phyloP scores from a whole-genome alignment of 805 yeast species.

The Nakazawaea ernobii region DNA sequence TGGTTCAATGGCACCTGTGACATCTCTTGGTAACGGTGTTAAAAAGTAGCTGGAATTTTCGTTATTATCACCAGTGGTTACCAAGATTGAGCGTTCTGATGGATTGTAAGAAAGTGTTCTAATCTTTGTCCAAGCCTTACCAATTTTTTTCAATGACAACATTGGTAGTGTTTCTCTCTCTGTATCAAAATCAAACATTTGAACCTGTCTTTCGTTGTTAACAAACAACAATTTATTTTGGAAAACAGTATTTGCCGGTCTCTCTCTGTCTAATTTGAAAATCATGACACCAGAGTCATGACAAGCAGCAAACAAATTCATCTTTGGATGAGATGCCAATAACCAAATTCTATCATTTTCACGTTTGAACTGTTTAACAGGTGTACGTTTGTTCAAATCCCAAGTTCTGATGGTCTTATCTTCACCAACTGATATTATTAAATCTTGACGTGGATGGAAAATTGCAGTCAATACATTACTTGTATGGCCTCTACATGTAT shows the following conservation, averaged over 20 bases:
- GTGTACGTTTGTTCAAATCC: conserved; percentile 92
- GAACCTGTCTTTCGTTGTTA: conserved; percentile 82
- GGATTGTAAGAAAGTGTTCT: conserved; percentile 87
- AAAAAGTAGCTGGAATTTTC: conserved; percentile 67
- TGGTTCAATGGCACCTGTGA: conserved; percentile 92
- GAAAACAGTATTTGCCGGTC: conserved; percentile 79
- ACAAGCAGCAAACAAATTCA: conserved; percentile 92
- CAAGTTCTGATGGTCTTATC: conserved; percentile 95
- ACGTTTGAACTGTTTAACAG: conserved; percentile 89
- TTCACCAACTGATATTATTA: conserved; percentile 89
- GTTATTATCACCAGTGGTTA: conserved; percentile 64
- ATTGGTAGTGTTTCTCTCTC: conserved; percentile 69
- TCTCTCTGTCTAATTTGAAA: conserved; percentile 93
- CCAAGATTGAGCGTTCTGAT: conserved; percentile 79
- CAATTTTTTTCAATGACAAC: conserved; percentile 77
- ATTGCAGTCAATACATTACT: conserved; percentile 84
- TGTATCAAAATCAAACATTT: conserved; percentile 63
- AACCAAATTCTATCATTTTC: conserved; percentile 95
- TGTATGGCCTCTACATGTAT: conserved; percentile 96
- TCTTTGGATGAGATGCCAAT: conserved; percentile 79
- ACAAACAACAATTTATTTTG: conserved; percentile 74
- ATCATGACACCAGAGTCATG: conserved; percentile 98
- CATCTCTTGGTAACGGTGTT: conserved; percentile 75
- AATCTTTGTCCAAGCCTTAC: conserved; percentile 81
- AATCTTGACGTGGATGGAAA: conserved; percentile 91